phyloP scores from a whole-genome alignment of 1,284 basidiomycete species.

The Pseudozyma thailandica region DNA sequence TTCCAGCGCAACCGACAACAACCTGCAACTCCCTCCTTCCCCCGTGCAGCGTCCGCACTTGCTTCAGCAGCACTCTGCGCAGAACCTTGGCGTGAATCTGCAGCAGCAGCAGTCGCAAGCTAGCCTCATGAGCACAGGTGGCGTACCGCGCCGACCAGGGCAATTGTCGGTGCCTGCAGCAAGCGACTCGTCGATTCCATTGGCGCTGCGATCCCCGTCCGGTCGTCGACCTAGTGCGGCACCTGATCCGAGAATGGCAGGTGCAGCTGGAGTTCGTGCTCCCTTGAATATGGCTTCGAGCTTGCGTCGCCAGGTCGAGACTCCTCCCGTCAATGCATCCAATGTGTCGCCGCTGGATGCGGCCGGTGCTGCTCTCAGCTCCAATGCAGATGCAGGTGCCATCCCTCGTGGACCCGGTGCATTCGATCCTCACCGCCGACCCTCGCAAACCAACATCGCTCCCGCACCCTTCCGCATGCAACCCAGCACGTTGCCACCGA shows the following conservation, averaged over 20 bases:
- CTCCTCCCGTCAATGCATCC: slow-evolving; percentile 15
- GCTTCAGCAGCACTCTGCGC: slow-evolving; percentile 7
- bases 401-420: slow-evolving; percentile 30
- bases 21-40: slow-evolving; percentile 27
- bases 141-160: slow-evolving; percentile 22
- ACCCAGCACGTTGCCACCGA: slow-evolving; percentile 24
- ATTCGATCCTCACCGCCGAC: slow-evolving; percentile 44
- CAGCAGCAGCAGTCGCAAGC: slow-evolving; percentile 4
- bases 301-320: slow-evolving; percentile 59
- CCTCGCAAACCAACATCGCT: slow-evolving; percentile 15
- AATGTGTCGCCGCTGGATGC: slow-evolving; percentile 30
- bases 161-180: slow-evolving; percentile 31
- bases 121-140: background rate
- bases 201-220: slow-evolving; percentile 49
- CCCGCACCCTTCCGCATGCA: slow-evolving; percentile 21
- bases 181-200: slow-evolving; percentile 35
- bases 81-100: background rate
- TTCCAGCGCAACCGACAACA: slow-evolving; percentile 21
- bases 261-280: slow-evolving; percentile 11
- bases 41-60: slow-evolving; percentile 26
- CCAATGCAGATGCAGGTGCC: background rate
- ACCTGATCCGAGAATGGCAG: slow-evolving; percentile 44
- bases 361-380: slow-evolving; percentile 19
- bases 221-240: slow-evolving; percentile 57
- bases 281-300: slow-evolving; percentile 48